Percentiles rank a stretch among this genome's conserved stretches.
Evolutionary conservation across 305 asterid genomes (phyloP).

Genomic region (Fraxinus floribunda): DNA sequence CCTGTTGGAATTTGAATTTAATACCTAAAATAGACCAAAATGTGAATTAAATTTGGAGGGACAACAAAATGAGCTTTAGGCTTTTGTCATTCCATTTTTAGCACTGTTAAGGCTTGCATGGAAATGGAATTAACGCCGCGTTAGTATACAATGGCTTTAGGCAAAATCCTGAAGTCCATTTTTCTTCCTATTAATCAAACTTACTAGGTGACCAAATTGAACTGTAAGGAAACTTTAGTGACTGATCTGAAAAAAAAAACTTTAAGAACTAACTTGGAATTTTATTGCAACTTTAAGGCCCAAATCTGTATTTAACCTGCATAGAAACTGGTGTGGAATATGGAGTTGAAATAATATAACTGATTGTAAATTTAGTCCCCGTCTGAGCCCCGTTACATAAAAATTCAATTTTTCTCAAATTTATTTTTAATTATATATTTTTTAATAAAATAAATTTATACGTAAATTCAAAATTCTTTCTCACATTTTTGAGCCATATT

Average conservation of each 20-base stretch:
- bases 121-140: not conserved
- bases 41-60: not conserved
- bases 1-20: not conserved
- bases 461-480: too few species aligned
- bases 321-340: too few species aligned
- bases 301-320: not conserved
- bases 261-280: not conserved
- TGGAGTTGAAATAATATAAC: too few species aligned
- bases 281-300: not conserved
- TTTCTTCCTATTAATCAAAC: not conserved
- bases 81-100: not conserved
- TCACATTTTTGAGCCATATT: too few species aligned
- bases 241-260: not conserved
- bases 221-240: not conserved
- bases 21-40: not conserved
- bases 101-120: not conserved
- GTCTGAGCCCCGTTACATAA: too few species aligned
- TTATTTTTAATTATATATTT: too few species aligned
- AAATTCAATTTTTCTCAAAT: too few species aligned
- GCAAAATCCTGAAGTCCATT: too few species aligned
- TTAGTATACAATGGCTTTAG: not conserved
- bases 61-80: not conserved
- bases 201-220: not conserved
- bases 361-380: too few species aligned
- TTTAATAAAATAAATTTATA: too few species aligned